Percentiles rank a stretch among this genome's conserved stretches.
Conservation (phyloP, 106 monocot species). For the Apostasia ramifera region DNA sequence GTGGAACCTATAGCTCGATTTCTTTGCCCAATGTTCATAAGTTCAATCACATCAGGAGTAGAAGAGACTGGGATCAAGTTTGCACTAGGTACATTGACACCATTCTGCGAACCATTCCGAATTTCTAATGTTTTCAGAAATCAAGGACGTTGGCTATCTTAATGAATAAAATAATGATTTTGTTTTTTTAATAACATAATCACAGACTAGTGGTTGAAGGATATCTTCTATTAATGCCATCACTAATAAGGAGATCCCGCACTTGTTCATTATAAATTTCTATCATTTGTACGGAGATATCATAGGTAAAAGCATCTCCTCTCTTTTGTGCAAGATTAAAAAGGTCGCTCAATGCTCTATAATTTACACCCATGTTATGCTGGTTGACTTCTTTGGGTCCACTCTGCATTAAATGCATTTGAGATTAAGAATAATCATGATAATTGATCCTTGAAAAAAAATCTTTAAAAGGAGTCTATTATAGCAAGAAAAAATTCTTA, state of each 20-base stretch:
- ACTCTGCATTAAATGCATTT: constrained; percentile 37
- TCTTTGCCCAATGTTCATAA: constrained; percentile 80
- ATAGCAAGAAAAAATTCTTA: neutral
- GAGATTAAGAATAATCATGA: neutral
- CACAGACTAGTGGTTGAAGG: constrained; percentile 8
- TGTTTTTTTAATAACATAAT: neutral
- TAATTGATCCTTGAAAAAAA: too few species aligned
- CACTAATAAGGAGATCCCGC: constrained; percentile 81
- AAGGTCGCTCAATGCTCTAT: constrained; percentile 78
- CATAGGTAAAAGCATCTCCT: constrained; percentile 60
- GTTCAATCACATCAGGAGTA: constrained; percentile 71
- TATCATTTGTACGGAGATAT: constrained; percentile 95
- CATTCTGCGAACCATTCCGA: constrained; percentile 74
- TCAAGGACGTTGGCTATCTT: constrained; percentile 27
- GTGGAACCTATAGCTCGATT: constrained; percentile 85
- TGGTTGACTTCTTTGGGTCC: constrained; percentile 63
- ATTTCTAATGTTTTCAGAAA: constrained; percentile 72
- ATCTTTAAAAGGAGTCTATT: too few species aligned
- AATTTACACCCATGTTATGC: constrained; percentile 79
- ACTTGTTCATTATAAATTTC: constrained; percentile 99
- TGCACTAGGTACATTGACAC: constrained; percentile 82
- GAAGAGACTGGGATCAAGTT: constrained; percentile 66
- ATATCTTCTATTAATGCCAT: constrained; percentile 83
- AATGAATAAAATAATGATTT: too few species aligned
- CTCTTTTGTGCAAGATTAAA: constrained; percentile 81